phyloP scores from a whole-genome alignment of 176 grass and related monocot species.

The Oryza rufipogon region DNA sequence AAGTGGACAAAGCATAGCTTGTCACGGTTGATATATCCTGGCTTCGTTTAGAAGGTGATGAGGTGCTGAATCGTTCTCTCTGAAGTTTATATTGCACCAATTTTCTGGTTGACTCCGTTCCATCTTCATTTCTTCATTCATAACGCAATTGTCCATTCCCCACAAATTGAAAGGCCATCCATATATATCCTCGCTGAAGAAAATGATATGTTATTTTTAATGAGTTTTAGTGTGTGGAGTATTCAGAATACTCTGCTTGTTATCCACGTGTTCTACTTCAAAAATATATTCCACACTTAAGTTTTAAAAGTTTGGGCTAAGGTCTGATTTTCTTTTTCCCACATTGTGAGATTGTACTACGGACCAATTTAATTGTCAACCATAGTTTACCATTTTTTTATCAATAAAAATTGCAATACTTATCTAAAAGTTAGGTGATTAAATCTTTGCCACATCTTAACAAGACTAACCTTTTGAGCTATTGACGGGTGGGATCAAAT shows the following conservation, averaged over 20 bases:
- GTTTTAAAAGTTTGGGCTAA: not conserved
- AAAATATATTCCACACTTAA: not conserved
- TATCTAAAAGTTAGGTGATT: too few relatives aligned
- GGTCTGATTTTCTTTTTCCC: too few relatives aligned
- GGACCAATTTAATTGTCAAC: too few relatives aligned
- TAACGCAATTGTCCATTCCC: constrained; percentile 5
- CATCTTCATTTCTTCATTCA: constrained; percentile 33
- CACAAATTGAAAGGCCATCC: constrained; percentile 35
- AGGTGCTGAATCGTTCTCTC: constrained; percentile 45
- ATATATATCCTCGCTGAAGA: constrained; percentile 6
- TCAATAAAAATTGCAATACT: too few relatives aligned
- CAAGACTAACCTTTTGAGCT: too few relatives aligned
- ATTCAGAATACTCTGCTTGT: not conserved
- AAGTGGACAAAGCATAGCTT: not conserved
- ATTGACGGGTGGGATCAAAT: too few relatives aligned
- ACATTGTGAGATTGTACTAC: too few relatives aligned
- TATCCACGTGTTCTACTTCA: not conserved
- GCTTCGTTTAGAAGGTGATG: not conserved
- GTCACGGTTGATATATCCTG: not conserved
- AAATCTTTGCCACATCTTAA: too few relatives aligned
- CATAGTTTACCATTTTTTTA: too few relatives aligned
- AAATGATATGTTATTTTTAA: too few relatives aligned
- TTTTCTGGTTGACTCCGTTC: not conserved
- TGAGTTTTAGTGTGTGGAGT: too few relatives aligned
- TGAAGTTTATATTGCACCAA: constrained; percentile 28